Percentiles rank a stretch among this genome's conserved stretches.
phyloP scores from a whole-genome alignment of 2,329 filamentous ascomycete genomes.

The Aspergillus fumigatiaffinis region DNA sequence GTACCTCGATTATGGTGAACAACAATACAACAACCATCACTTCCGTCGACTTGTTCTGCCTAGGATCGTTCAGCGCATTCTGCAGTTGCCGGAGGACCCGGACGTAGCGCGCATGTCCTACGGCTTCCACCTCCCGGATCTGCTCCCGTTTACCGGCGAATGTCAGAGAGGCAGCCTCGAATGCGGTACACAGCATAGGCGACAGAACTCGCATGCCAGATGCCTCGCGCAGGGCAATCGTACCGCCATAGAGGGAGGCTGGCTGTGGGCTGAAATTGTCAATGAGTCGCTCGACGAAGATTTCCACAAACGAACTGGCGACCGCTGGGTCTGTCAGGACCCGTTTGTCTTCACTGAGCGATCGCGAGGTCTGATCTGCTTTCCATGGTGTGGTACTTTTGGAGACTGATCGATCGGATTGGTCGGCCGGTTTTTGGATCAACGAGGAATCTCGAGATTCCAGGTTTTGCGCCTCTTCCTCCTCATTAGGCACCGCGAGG shows the following conservation, averaged over 20 bases:
- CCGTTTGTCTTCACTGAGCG: slow-evolving; percentile 8
- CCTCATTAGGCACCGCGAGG: no score
- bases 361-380: background rate
- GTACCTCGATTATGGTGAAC: slow-evolving; percentile 23
- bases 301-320: slow-evolving; percentile 18
- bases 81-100: slow-evolving; percentile 17
- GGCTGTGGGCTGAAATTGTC: slow-evolving; percentile 19
- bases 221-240: slow-evolving; percentile 21
- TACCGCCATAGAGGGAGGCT: slow-evolving; percentile 12
- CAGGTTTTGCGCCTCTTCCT: background rate
- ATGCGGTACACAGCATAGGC: slow-evolving; percentile 19
- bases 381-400: background rate
- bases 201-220: slow-evolving; percentile 22
- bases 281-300: slow-evolving; percentile 22
- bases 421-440: background rate
- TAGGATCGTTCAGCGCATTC: slow-evolving; percentile 13
- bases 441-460: background rate
- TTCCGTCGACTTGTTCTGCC: slow-evolving; percentile 20
- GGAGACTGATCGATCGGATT: no score
- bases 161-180: slow-evolving; percentile 21
- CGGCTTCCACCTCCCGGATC: slow-evolving; percentile 15
- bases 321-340: slow-evolving; percentile 13
- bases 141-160: slow-evolving; percentile 19
- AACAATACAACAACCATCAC: slow-evolving; percentile 20
- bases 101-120: slow-evolving; percentile 18